A percentile compares a stretch with the other conserved stretches of the same genome.
phyloP scores from a whole-genome alignment of 164 flowering plant species.

The Magnolia officinalis region DNA sequence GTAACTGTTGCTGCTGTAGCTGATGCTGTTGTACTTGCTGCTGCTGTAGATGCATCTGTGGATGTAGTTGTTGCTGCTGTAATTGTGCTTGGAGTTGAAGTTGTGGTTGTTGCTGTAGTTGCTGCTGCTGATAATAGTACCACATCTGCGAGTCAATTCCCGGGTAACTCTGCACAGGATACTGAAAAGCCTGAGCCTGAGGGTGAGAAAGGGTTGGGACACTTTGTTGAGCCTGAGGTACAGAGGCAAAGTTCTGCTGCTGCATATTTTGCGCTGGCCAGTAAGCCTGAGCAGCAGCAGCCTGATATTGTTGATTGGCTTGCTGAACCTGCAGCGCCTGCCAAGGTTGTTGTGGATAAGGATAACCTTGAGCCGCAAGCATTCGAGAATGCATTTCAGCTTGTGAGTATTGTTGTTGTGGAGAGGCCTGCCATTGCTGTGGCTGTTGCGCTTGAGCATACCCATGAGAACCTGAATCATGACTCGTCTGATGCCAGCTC shows the following conservation, averaged over 20 bases:
- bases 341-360: constrained; percentile 19
- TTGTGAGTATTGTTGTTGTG: constrained; percentile 19
- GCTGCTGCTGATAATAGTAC: constrained; percentile 66
- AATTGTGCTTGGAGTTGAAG: constrained; percentile 4
- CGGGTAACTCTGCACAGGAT: constrained; percentile 37
- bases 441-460: constrained; percentile 28
- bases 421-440: constrained; percentile 28
- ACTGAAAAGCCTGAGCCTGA: constrained; percentile 25
- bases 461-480: constrained; percentile 19
- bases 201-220: constrained; percentile 32
- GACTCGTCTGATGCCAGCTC: constrained; percentile 22
- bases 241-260: constrained; percentile 29
- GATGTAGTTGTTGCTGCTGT: constrained; percentile 11
- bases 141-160: constrained; percentile 52
- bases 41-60: not conserved
- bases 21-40: constrained; percentile 25
- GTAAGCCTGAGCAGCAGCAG: constrained; percentile 23
- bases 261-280: constrained; percentile 39
- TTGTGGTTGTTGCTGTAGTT: constrained; percentile 33
- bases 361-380: constrained; percentile 21
- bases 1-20: constrained; percentile 29
- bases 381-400: constrained; percentile 26
- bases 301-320: constrained; percentile 23
- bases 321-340: constrained; percentile 28
- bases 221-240: constrained; percentile 28